These are phyloP conservation scores for Salix dunnii DNA, from an alignment of 345 rosid species.

Conservation along the genomic window DNA sequence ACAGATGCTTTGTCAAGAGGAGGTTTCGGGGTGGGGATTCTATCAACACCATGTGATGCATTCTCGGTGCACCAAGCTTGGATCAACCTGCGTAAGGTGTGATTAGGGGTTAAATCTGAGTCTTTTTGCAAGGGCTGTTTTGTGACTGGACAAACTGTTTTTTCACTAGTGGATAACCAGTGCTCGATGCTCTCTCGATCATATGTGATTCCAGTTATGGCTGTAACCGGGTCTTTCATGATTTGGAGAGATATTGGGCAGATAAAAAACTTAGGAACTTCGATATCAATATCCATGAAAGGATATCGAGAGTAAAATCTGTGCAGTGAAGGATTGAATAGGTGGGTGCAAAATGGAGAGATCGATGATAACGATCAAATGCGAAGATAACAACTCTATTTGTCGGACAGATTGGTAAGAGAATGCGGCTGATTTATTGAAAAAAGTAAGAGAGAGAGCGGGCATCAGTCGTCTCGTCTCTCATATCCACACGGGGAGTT, in stretches of 20 bases:
- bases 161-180: constrained; percentile 47
- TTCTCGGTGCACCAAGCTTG: constrained; percentile 68
- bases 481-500: constrained; percentile 6
- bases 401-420: constrained; percentile 16
- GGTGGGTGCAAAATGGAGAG: not conserved
- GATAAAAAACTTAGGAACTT: constrained; percentile 60
- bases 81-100: constrained; percentile 62
- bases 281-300: constrained; percentile 42
- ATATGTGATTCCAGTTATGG: constrained; percentile 75
- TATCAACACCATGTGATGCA: constrained; percentile 41
- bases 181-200: constrained; percentile 75
- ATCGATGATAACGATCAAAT: not conserved
- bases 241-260: constrained; percentile 83
- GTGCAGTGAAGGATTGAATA: not conserved
- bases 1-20: constrained; percentile 37
- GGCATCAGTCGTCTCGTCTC: constrained; percentile 15
- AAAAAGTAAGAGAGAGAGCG: not conserved
- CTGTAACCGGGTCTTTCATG: constrained; percentile 83
- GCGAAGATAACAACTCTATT: not conserved
- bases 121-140: constrained; percentile 51
- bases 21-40: constrained; percentile 55
- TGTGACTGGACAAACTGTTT: constrained; percentile 55
- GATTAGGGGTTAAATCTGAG: constrained; percentile 74
- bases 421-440: constrained; percentile 22
- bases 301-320: not conserved